Conservation (phyloP, 331 rosid species). For the Spiraea crenata region DNA sequence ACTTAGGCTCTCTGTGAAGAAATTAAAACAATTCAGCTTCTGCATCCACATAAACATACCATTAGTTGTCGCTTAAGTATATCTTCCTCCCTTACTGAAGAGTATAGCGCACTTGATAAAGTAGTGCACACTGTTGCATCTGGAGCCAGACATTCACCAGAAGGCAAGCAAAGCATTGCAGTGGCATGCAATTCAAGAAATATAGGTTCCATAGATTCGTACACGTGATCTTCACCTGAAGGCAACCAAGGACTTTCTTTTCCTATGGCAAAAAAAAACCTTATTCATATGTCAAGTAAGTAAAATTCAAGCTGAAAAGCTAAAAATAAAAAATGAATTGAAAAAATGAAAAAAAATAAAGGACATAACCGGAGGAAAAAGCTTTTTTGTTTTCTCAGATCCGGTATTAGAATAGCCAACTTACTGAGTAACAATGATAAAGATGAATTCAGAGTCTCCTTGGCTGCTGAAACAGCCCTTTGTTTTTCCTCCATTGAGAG, state of each 20-base stretch:
- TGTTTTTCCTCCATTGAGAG: constrained; percentile 82
- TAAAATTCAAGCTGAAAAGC: not conserved
- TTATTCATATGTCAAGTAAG: constrained; percentile 18
- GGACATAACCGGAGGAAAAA: not conserved
- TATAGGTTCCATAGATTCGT: constrained; percentile 55
- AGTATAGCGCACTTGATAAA: constrained; percentile 77
- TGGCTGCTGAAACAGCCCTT: constrained; percentile 64
- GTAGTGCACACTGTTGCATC: constrained; percentile 89
- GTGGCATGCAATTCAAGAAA: constrained; percentile 87
- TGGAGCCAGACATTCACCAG: constrained; percentile 93
- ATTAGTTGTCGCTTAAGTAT: constrained; percentile 59
- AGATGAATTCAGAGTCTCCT: constrained; percentile 73
- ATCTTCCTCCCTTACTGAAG: constrained; percentile 67
- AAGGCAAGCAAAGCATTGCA: constrained; percentile 86
- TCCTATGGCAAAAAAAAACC: constrained; percentile 45
- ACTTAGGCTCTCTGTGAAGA: not conserved
- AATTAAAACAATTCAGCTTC: not conserved
- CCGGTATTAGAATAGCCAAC: constrained; percentile 25
- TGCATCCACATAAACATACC: constrained; percentile 45
- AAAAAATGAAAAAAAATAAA: not conserved
- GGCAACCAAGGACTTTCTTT: constrained; percentile 75
- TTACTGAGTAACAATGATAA: constrained; percentile 72
- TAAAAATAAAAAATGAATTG: not conserved
- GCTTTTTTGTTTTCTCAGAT: constrained; percentile 9
- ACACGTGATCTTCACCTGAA: constrained; percentile 36